These are phyloP conservation scores for Paraphaeosphaeria sporulosa DNA, from an alignment of 2,329 filamentous ascomycete genomes.

Conservation along the genomic window DNA sequence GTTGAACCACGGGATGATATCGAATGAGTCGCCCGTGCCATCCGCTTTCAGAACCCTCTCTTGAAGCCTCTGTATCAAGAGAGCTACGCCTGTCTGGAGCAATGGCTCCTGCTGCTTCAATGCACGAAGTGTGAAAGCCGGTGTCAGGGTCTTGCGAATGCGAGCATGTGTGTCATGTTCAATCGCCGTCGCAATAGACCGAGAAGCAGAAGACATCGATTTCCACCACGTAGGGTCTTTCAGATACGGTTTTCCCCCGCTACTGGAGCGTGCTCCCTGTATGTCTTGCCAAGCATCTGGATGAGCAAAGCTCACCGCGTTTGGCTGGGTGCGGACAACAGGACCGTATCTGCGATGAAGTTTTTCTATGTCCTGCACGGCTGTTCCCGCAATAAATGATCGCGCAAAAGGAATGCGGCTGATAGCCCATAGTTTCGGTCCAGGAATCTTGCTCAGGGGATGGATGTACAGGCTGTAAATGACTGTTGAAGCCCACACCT, in stretches of 20 bases:
- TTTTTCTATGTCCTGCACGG: constrained; percentile 10
- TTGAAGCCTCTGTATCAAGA: constrained; percentile 15
- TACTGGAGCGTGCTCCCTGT: background rate
- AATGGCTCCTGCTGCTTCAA: constrained; percentile 6
- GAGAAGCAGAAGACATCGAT: background rate
- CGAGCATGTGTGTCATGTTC: constrained; percentile 12
- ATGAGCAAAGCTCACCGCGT: constrained; percentile 18
- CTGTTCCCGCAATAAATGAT: constrained; percentile 5
- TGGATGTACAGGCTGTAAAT: constrained; percentile 20
- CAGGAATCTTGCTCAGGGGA: constrained; percentile 15
- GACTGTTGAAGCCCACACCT: constrained; percentile 4
- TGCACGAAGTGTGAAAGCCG: constrained; percentile 15
- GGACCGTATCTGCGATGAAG: constrained; percentile 17
- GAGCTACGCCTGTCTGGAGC: constrained; percentile 3
- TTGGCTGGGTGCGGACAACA: constrained; percentile 15
- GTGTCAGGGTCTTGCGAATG: constrained; percentile 6
- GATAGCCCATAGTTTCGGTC: constrained; percentile 14
- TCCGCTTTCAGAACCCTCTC: background rate
- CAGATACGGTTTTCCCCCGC: background rate
- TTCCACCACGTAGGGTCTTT: constrained; percentile 16
- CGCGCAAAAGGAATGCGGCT: constrained; percentile 15
- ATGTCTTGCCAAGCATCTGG: constrained; percentile 22
- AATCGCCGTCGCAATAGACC: constrained; percentile 3
- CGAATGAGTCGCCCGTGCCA: background rate
- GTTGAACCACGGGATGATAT: constrained; percentile 18